Percentiles rank a stretch among this genome's conserved stretches.
These are phyloP conservation scores for Thelonectria blattea DNA, from an alignment of 2,329 filamentous ascomycete genomes.

Conservation along the genomic window DNA sequence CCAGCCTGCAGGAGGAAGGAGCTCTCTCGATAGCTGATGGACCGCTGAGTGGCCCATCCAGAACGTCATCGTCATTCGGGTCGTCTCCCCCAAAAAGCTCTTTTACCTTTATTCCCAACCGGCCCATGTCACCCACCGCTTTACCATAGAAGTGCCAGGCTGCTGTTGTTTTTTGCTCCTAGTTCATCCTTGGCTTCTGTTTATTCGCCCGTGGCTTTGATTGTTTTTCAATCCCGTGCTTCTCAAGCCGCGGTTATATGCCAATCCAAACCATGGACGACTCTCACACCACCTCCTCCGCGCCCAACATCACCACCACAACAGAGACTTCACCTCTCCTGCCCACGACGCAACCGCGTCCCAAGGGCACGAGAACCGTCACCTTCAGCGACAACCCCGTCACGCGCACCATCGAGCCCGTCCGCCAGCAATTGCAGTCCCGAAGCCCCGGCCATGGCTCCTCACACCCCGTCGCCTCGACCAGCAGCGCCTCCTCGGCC, in stretches of 20 bases:
- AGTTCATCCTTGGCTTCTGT: slow-evolving; percentile 16
- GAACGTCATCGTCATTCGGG: slow-evolving; percentile 34
- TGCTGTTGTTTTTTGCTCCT: background rate
- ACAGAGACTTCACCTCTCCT: slow-evolving; percentile 47
- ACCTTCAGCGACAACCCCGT: slow-evolving; percentile 78
- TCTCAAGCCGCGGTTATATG: slow-evolving; percentile 7
- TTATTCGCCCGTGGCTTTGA: slow-evolving; percentile 12
- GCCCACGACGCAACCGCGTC: slow-evolving; percentile 43
- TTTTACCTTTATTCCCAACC: slow-evolving; percentile 19
- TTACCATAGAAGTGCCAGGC: slow-evolving; percentile 6
- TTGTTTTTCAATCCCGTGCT: background rate
- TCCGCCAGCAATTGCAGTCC: slow-evolving; percentile 36
- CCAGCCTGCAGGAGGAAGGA: slow-evolving; percentile 15
- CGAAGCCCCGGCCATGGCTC: slow-evolving; percentile 41
- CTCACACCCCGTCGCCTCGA: slow-evolving; percentile 24
- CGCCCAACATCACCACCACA: slow-evolving; percentile 24
- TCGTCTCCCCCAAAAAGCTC: slow-evolving; percentile 26
- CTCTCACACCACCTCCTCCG: slow-evolving; percentile 31
- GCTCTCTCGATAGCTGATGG: slow-evolving; percentile 11
- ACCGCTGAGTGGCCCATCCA: slow-evolving; percentile 12
- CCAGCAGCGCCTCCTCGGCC: slow-evolving; percentile 40
- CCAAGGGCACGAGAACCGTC: slow-evolving; percentile 66
- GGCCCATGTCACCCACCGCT: slow-evolving; percentile 7
- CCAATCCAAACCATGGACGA: slow-evolving; percentile 31
- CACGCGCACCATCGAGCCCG: slow-evolving; percentile 64